Evolutionary conservation across 2,329 filamentous ascomycete species (phyloP), one percentile per base, ranked within the genome.

Genomic region (Monosporascus cannonballus): DNA sequence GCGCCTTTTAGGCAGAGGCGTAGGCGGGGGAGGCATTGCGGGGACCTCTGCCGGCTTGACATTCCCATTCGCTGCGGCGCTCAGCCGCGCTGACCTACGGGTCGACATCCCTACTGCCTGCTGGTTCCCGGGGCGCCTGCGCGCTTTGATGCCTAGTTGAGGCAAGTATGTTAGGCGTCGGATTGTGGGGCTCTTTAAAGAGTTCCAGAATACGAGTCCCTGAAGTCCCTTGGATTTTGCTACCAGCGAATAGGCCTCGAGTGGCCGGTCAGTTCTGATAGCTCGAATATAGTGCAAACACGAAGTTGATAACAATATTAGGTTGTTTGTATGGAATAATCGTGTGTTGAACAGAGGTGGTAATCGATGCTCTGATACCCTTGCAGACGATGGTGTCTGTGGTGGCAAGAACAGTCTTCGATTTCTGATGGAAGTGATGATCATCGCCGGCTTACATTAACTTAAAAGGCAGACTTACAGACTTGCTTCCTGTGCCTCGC

Each of bases 1-100:
- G 57, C 25, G 74, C 69, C 61, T 73, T 76, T 34, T 67, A 60
- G 54, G 56, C 39, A 54, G 59, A 39, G 59, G 56, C n/a, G 61
- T 50, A 8, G 55, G 51, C 24, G 61, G 51, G 1, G 64, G 59
- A 17, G 62, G 52, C 22, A 58, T 51, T 51, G 63, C 58, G 4
- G 50, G 24, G 24, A 57, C 50, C 15, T 61, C 50, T 18, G 57
- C 48, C 9, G 52, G 27, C 41, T 59, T 57, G 25, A 47, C 41
- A 45, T 56, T 56, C n/a, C 60, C 58, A 20, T 56, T 56, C n/a
- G 61, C 59, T 22, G 57, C 59, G 27, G 64, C 64, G 47, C 61
- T 64, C 34, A 68, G 51, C 15, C 66, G 61, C 24, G 64, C 60
- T 7, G 66, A 68, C 51, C 61, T 61, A 22, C 66, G 65, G 17